Base-by-base conservation (phyloP, 2,329 filamentous ascomycete species). In the Nigrospora oryzae region DNA sequence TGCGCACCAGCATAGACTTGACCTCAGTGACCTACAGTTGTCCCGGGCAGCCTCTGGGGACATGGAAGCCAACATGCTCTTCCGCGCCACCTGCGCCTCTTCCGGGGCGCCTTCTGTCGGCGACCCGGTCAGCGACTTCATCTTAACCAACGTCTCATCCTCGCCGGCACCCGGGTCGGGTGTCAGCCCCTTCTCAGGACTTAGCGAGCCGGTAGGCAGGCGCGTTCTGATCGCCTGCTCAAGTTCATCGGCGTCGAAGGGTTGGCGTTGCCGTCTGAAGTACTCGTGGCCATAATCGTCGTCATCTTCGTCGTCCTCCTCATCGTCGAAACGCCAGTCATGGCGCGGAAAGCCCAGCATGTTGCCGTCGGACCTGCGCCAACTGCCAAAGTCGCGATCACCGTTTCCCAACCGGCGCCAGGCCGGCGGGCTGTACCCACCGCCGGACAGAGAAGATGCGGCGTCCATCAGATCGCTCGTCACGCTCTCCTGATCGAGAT, bases 341-440 rank as follows among this genome's bases (percentile, higher is more conserved):
- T 41, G 36, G 32, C 51, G 51, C 43, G 69, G 65, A 34, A 70
- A 63, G 47, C 69, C 73, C 36, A 77, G 66, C 11, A 71, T 64
- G 54, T 81, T 75, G 55, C 33, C 34, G 23, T 80, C 74, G 48
- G 71, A 67, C 50, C 68, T 65, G 54, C 75, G 74, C 74, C 83
- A 82, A 59, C 82, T 80, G 51, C 75, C 75, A 56, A 68, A 75
- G 61, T 70, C 77, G 58, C 72, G 69, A 52, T 71, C 69, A 55
- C 75, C 77, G 70, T 78, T 79, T 66, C 69, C 72, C 63, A 79
- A 74, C 52, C 75, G 74, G 58, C 74, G 70, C 77, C 77, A 81
- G 40, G 77, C 77, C 51, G 77, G 77, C 46, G 77, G 77, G 56
- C 73, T 78, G 67, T 75, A 81, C 50, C 75, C 75, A 70, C 74